These are phyloP conservation scores for Malassezia japonica DNA, from an alignment of 1,284 basidiomycete species.

Conservation along the genomic window DNA sequence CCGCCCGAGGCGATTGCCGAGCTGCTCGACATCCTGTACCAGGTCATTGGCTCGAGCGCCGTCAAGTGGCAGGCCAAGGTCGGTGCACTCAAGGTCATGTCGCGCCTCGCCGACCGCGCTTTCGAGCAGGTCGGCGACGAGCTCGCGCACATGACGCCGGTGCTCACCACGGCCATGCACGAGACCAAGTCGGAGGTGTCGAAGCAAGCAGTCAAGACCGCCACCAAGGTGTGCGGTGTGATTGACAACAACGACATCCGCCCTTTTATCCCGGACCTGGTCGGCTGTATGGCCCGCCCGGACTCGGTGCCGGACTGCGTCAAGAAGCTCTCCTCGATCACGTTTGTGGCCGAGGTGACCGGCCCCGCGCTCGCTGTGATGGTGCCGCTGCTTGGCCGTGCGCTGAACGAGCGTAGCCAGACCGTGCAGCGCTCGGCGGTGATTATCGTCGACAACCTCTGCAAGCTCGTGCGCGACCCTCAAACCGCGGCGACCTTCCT, in stretches of 20 bases:
- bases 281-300: conserved; percentile 78
- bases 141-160: conserved; percentile 72
- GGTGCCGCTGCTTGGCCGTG: conserved; percentile 81
- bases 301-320: conserved; percentile 75
- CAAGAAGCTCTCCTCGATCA: conserved; percentile 86
- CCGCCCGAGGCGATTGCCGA: conserved; percentile 65
- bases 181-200: conserved; percentile 94
- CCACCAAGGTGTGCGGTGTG: conserved; percentile 80
- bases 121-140: conserved; percentile 76
- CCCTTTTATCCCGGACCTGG: conserved; percentile 79
- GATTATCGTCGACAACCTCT: conserved; percentile 90
- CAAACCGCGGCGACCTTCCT: conserved; percentile 81
- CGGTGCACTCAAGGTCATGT: conserved; percentile 66
- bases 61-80: conserved; percentile 95
- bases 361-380: conserved; percentile 91
- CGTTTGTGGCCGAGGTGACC: conserved; percentile 94
- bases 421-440: conserved; percentile 57
- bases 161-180: conserved; percentile 84
- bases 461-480: conserved; percentile 91
- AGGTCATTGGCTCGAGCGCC: conserved; percentile 58
- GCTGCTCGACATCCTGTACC: conserved; percentile 64
- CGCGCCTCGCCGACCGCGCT: conserved; percentile 60
- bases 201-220: conserved; percentile 77
- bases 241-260: conserved; percentile 88
- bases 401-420: conserved; percentile 90